These are phyloP conservation scores for Yamadazyma friedrichii DNA, from an alignment of 1,139 yeast genomes.

Conservation along the genomic window DNA sequence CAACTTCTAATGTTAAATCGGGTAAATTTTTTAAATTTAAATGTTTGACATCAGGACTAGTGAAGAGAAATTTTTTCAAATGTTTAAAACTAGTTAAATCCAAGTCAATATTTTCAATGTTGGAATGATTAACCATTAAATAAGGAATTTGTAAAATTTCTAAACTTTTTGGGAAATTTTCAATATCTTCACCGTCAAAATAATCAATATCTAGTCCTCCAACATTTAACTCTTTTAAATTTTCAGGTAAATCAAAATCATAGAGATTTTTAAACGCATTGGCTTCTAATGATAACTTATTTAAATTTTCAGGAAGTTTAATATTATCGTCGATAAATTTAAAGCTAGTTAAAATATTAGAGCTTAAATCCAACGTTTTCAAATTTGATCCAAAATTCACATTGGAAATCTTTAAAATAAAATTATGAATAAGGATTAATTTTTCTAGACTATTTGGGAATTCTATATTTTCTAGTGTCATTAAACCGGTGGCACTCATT, in stretches of 20 bases:
- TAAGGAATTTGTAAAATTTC: slow-evolving; percentile 2
- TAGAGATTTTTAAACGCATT: slow-evolving; percentile 5
- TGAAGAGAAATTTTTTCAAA: slow-evolving; percentile 2
- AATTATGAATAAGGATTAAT: slow-evolving; percentile 19
- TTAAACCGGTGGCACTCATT: slow-evolving; percentile 23
- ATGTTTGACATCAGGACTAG: slow-evolving; percentile 4
- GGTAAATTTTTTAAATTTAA: slow-evolving; percentile 1
- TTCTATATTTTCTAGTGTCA: slow-evolving; percentile 16
- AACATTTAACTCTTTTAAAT: slow-evolving; percentile 3
- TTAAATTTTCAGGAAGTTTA: slow-evolving; percentile 2
- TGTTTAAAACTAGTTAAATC: slow-evolving; percentile 3
- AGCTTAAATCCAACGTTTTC: slow-evolving; percentile 10
- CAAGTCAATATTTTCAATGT: neutral
- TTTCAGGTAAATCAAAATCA: slow-evolving; percentile 5
- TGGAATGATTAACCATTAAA: neutral
- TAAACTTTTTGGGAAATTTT: slow-evolving; percentile 5
- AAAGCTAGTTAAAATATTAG: slow-evolving; percentile 4
- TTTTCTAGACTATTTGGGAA: slow-evolving; percentile 20
- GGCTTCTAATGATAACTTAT: slow-evolving; percentile 1
- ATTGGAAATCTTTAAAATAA: slow-evolving; percentile 16
- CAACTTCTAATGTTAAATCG: neutral
- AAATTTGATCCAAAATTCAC: slow-evolving; percentile 16
- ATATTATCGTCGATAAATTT: neutral
- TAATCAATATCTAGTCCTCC: slow-evolving; percentile 2
- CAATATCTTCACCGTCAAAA: slow-evolving; percentile 6